phyloP scores from a whole-genome alignment of 345 rosid genomes.

The Aurinia saxatilis region DNA sequence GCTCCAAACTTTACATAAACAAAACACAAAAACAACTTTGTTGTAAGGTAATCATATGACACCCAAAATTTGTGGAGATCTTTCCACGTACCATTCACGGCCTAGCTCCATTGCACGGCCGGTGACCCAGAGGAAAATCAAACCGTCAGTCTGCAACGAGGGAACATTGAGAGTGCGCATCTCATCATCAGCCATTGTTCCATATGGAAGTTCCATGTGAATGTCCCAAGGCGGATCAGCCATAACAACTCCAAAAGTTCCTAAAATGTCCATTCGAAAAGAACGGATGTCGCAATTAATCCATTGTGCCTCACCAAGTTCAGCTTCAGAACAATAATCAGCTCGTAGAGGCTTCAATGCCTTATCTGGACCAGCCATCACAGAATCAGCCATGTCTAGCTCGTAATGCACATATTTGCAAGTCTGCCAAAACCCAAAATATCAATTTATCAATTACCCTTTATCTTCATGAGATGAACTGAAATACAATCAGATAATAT shows the following conservation, averaged over 20 bases:
- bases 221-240: slow-evolving; percentile 99
- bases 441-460: background rate
- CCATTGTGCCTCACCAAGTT: slow-evolving; percentile 98
- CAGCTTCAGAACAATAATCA: slow-evolving; percentile 95
- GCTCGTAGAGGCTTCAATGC: slow-evolving; percentile 83
- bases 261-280: slow-evolving; percentile 94
- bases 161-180: slow-evolving; percentile 99
- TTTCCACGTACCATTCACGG: slow-evolving; percentile 68
- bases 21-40: background rate
- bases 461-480: background rate
- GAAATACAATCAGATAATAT: background rate
- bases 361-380: slow-evolving; percentile 55
- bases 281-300: slow-evolving; percentile 87
- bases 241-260: slow-evolving; percentile 96
- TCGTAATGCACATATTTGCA: slow-evolving; percentile 98
- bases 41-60: background rate
- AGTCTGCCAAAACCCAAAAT: slow-evolving; percentile 43
- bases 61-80: background rate
- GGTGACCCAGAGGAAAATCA: slow-evolving; percentile 97
- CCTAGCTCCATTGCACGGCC: slow-evolving; percentile 99
- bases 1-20: slow-evolving; percentile 53
- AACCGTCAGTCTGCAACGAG: slow-evolving; percentile 94
- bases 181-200: slow-evolving; percentile 99
- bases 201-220: slow-evolving; percentile 99
- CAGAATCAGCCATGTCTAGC: slow-evolving; percentile 82